phyloP scores from a whole-genome alignment of 495 filamentous ascomycete genomes.

The Tuber microsphaerosporum region DNA sequence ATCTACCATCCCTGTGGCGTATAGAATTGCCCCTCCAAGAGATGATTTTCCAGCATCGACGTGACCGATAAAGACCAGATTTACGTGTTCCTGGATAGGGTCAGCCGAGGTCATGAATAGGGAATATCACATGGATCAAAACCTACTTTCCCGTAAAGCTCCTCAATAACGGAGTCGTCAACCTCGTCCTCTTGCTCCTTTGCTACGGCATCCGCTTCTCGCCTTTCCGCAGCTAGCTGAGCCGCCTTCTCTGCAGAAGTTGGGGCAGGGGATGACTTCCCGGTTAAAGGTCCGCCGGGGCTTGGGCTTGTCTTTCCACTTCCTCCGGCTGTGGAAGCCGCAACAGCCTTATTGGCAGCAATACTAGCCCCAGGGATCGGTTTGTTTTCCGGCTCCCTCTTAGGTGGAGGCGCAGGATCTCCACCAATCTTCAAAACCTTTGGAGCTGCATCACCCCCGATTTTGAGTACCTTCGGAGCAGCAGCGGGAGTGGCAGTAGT shows the following conservation, averaged over 20 bases:
- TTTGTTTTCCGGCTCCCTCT: conserved; percentile 53
- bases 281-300: conserved; percentile 8
- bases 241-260: conserved; percentile 47
- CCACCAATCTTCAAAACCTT: conserved; percentile 65
- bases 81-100: conserved; percentile 69
- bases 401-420: conserved; percentile 43
- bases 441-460: conserved; percentile 49
- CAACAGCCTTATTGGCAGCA: conserved; percentile 38
- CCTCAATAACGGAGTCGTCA: conserved; percentile 81
- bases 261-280: conserved; percentile 30
- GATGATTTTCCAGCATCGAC: conserved; percentile 97
- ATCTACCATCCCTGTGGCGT: conserved; percentile 95
- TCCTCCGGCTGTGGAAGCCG: conserved; percentile 9
- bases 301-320: conserved; percentile 27
- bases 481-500: conserved; percentile 5
- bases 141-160: conserved; percentile 79
- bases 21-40: conserved; percentile 83
- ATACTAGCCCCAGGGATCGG: conserved; percentile 49
- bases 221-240: conserved; percentile 50
- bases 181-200: conserved; percentile 85
- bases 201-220: conserved; percentile 74
- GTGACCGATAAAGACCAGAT: conserved; percentile 96
- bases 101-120: conserved; percentile 10
- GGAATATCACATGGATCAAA: not conserved
- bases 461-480: conserved; percentile 51